These are phyloP conservation scores for Benincasa hispida DNA, from an alignment of 306 rosid genomes.

Conservation along the genomic window DNA sequence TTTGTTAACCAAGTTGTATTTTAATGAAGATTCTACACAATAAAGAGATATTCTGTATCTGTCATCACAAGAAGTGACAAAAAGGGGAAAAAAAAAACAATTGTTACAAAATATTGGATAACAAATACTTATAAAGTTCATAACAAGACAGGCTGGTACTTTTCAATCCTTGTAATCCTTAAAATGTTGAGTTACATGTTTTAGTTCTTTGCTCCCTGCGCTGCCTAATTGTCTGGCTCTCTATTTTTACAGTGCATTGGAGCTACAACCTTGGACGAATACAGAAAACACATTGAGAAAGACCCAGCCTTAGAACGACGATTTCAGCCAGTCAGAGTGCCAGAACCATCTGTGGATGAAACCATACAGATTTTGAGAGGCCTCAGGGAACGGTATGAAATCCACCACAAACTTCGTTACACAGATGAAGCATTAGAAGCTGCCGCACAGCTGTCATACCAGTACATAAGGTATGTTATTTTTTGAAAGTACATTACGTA, in stretches of 20 bases:
- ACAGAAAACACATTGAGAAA: slow-evolving; percentile 93
- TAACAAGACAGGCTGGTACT: not conserved
- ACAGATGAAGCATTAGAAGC: slow-evolving; percentile 83
- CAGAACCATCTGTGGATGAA: slow-evolving; percentile 88
- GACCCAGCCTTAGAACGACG: slow-evolving; percentile 94
- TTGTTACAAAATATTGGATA: not conserved
- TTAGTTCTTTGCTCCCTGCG: not conserved
- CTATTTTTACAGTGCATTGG: slow-evolving; percentile 70
- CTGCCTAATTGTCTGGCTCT: not conserved
- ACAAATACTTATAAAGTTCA: not conserved
- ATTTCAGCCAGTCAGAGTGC: slow-evolving; percentile 93
- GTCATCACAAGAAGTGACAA: not conserved
- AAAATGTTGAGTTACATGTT: not conserved
- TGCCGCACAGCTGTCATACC: slow-evolving; percentile 84
- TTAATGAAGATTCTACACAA: not conserved
- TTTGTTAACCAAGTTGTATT: not conserved
- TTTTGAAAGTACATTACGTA: slow-evolving; percentile 64
- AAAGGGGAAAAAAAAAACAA: no score
- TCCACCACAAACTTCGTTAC: slow-evolving; percentile 94
- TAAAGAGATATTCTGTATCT: not conserved
- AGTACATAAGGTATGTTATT: slow-evolving; percentile 66
- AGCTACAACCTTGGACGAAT: slow-evolving; percentile 91
- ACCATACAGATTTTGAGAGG: slow-evolving; percentile 79
- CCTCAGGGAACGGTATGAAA: slow-evolving; percentile 86
- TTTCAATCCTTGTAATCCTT: not conserved